These are phyloP conservation scores for Coniochaeta pulveracea DNA, from an alignment of 2,329 filamentous ascomycete genomes.

Conservation along the genomic window DNA sequence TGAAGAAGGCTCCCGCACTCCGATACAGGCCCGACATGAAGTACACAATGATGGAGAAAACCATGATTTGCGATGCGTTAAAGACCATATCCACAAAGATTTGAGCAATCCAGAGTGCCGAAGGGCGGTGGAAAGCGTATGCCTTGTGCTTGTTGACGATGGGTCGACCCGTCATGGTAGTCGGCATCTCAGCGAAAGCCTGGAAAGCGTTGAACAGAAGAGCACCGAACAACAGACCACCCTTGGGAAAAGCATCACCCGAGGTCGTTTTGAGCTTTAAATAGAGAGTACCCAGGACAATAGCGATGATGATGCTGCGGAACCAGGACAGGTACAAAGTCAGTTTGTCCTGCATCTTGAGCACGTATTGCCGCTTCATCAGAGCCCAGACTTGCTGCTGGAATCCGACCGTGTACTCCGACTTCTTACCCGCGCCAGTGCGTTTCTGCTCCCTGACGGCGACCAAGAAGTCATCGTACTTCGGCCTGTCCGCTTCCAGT, in stretches of 20 bases:
- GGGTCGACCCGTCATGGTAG: constrained; percentile 63
- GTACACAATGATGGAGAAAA: constrained; percentile 68
- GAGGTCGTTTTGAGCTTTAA: constrained; percentile 54
- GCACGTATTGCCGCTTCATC: constrained; percentile 72
- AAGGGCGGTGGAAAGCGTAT: constrained; percentile 74
- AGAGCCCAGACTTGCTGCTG: constrained; percentile 73
- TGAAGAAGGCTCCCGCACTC: constrained; percentile 70
- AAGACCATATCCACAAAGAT: constrained; percentile 71
- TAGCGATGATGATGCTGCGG: constrained; percentile 57
- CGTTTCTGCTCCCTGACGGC: constrained; percentile 74
- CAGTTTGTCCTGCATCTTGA: constrained; percentile 80
- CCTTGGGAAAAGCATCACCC: constrained; percentile 67
- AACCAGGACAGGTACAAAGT: constrained; percentile 64
- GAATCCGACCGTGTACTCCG: constrained; percentile 76
- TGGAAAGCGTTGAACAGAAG: constrained; percentile 83
- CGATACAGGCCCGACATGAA: constrained; percentile 62
- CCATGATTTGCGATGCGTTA: constrained; percentile 54
- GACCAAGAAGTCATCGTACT: constrained; percentile 63
- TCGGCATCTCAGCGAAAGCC: constrained; percentile 66
- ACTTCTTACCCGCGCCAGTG: constrained; percentile 59
- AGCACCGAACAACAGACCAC: constrained; percentile 69
- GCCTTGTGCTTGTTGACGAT: constrained; percentile 79
- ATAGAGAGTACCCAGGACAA: constrained; percentile 72
- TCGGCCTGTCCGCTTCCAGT: constrained; percentile 52
- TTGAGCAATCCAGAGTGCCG: constrained; percentile 73